Evolutionary conservation across 2,329 filamentous ascomycete species (phyloP).

Genomic region (Diaporthe citrichinensis): DNA sequence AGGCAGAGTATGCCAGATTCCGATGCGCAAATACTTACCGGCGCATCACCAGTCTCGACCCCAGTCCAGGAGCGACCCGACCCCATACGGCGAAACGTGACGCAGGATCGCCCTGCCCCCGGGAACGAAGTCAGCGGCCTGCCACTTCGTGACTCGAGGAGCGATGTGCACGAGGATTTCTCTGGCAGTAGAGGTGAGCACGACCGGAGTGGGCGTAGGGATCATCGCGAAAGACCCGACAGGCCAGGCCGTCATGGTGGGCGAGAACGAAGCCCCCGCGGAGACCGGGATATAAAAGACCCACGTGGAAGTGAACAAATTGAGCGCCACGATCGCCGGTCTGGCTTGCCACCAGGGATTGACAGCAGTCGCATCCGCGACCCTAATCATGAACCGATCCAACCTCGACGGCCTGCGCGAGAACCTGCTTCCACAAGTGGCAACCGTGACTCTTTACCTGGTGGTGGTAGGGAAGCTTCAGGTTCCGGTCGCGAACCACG

Average conservation of each 20-base stretch:
- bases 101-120: conserved; percentile 46
- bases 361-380: conserved; percentile 46
- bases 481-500: conserved; percentile 48
- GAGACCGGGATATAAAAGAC: conserved; percentile 59
- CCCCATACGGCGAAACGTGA: conserved; percentile 54
- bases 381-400: conserved; percentile 43
- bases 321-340: conserved; percentile 61
- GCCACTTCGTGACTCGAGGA: conserved; percentile 47
- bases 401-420: conserved; percentile 46
- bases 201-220: conserved; percentile 58
- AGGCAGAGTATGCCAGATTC: conserved; percentile 64
- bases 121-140: conserved; percentile 47
- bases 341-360: conserved; percentile 46
- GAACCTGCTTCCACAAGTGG: conserved; percentile 43
- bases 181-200: conserved; percentile 56
- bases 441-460: conserved; percentile 45
- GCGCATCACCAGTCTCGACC: conserved; percentile 65
- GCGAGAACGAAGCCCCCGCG: conserved; percentile 62
- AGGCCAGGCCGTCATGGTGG: conserved; percentile 62
- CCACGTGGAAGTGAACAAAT: conserved; percentile 51
- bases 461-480: conserved; percentile 46
- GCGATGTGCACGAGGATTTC: conserved; percentile 54
- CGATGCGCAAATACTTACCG: conserved; percentile 69
- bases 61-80: conserved; percentile 65
- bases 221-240: conserved; percentile 59